Evolutionary conservation across 768 basidiomycete genomes (phyloP), one percentile per base, ranked within the genome.

Genomic region (Cystofilobasidium capitatum): DNA sequence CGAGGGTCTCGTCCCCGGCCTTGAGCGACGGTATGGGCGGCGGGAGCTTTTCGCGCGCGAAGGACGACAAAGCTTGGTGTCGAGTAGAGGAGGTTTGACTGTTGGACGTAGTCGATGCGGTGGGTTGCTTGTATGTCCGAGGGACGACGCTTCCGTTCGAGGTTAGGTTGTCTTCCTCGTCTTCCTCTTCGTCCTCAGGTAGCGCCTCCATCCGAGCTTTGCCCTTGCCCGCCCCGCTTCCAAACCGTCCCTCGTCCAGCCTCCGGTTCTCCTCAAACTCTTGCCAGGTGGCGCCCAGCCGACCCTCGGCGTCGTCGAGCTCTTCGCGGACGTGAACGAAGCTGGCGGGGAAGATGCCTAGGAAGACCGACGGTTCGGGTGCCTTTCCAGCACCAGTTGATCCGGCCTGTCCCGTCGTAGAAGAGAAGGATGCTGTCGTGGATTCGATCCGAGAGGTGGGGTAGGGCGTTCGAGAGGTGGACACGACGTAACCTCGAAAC

Each of bases 11-110:
- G 75, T 96, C 94, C 42, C 90, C 91, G 13, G 91, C 89, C 70
- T 92, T 93, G 58, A 97, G 82, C n/a, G 88, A 89, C 8, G 94
- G 94, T 51, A 96, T 84, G 3, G 91, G 92, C 12, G 91, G 91
- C 7, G 87, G 80, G 1, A 86, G 87, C 75, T 91, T 73, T 12
- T 67, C 68, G 3, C 40, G 47, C 37, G 40, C n/a, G n/a, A n/a
- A n/a, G n/a, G n/a, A n/a, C n/a, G n/a, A n/a, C n/a, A n/a, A n/a
- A n/a, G n/a, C n/a, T n/a, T n/a, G n/a, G n/a, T n/a, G n/a, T n/a
- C n/a, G n/a, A n/a, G n/a, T n/a, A n/a, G n/a, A n/a, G n/a, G n/a
- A n/a, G n/a, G n/a, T n/a, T n/a, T n/a, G n/a, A n/a, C n/a, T n/a
- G n/a, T n/a, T 6, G 33, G 31, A 9, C 22, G 22, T 9, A 7